Conservation (phyloP, 257 asterid genomes). For the Lithospermum erythrorhizon region DNA sequence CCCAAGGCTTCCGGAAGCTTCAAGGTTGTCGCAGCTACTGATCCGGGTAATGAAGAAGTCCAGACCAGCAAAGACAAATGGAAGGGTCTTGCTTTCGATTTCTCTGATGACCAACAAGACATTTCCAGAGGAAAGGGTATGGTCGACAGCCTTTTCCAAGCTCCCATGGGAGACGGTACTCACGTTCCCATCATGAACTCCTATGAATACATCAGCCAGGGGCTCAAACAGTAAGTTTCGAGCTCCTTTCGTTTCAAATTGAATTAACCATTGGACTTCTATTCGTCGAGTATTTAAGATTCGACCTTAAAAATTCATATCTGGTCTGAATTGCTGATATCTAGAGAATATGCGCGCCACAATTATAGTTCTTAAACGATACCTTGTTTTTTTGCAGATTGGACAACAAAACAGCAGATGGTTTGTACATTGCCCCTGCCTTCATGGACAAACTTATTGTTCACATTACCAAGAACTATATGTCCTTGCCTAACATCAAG, state of each 20-base stretch:
- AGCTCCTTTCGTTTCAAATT: background rate
- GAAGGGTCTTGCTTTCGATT: constrained; percentile 48
- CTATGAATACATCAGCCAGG: constrained; percentile 70
- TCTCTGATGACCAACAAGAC: constrained; percentile 77
- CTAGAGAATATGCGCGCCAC: too few species aligned
- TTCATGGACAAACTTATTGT: constrained; percentile 87
- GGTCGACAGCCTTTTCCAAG: constrained; percentile 62
- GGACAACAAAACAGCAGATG: constrained; percentile 53
- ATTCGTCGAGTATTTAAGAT: too few species aligned
- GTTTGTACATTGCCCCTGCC: constrained; percentile 75
- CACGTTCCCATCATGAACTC: constrained; percentile 55
- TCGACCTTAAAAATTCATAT: background rate
- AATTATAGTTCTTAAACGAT: background rate
- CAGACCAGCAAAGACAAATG: constrained; percentile 46
- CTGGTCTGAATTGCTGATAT: background rate
- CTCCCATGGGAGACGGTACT: constrained; percentile 64
- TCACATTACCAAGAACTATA: constrained; percentile 63
- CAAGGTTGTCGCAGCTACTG: constrained; percentile 27
- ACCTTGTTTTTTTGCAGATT: constrained; percentile 19
- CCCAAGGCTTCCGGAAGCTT: constrained; percentile 29
- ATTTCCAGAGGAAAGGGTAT: constrained; percentile 76
- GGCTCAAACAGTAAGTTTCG: constrained; percentile 34
- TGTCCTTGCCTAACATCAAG: constrained; percentile 74
- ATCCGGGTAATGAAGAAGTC: constrained; percentile 29
- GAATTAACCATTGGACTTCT: too few species aligned